A percentile compares a stretch with the other conserved stretches of the same genome.
These are phyloP conservation scores for Eucalyptus erythrocorys DNA, from an alignment of 345 rosid species.

Conservation along the genomic window DNA sequence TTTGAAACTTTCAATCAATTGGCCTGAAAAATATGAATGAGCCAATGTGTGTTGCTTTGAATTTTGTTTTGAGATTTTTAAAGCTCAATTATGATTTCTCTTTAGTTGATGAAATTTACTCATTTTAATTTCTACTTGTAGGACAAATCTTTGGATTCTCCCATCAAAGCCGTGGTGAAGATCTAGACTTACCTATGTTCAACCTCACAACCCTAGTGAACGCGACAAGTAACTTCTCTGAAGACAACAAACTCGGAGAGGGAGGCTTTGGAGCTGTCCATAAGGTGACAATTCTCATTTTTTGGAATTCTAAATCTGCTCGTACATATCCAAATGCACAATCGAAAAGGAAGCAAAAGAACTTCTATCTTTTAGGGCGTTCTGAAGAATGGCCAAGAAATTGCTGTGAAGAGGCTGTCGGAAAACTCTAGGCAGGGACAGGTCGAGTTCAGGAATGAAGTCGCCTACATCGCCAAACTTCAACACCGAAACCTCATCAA, in stretches of 20 bases:
- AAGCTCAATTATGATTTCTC: not conserved
- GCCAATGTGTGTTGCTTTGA: not conserved
- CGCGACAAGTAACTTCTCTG: not conserved
- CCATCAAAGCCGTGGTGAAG: not conserved
- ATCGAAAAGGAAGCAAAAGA: not conserved
- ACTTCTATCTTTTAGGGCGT: not conserved
- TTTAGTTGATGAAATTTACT: not conserved
- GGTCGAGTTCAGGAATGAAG: not conserved
- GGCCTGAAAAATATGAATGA: not conserved
- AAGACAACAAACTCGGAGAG: not conserved
- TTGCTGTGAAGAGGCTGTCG: not conserved
- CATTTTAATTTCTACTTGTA: not conserved
- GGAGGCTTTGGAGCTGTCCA: conserved; percentile 3
- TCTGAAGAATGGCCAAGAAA: not conserved
- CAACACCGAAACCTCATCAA: not conserved
- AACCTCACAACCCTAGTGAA: not conserved
- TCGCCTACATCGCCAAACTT: not conserved
- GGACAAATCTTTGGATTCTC: not conserved
- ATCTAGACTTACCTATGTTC: not conserved
- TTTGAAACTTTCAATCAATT: not conserved
- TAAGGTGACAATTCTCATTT: not conserved
- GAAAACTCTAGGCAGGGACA: not conserved
- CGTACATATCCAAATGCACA: not conserved
- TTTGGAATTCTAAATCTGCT: not conserved
- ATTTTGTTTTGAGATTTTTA: not conserved